Percentiles rank a stretch among this genome's conserved stretches.
Conservation (phyloP, 768 basidiomycete species). For the Paxillus involutus region DNA sequence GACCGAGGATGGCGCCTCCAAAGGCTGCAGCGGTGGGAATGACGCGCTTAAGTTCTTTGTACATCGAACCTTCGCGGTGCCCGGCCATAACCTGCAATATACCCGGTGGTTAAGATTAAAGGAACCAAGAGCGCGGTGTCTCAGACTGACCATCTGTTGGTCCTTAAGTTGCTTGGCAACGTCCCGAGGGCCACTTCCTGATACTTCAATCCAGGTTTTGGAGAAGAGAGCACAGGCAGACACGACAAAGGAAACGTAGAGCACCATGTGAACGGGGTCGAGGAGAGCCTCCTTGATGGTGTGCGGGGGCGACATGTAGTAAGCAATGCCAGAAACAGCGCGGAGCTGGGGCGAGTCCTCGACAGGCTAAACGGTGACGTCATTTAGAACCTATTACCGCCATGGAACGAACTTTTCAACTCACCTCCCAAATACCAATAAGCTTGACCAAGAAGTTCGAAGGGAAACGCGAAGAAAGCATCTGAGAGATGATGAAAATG, state of each 20-base stretch:
- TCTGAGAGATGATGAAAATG: conserved; percentile 94
- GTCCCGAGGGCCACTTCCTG: conserved; percentile 92
- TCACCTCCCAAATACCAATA: conserved; percentile 97
- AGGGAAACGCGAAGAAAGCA: conserved; percentile 92
- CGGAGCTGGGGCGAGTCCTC: conserved; percentile 92
- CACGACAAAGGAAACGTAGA: conserved; percentile 92
- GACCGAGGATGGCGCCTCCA: conserved; percentile 94
- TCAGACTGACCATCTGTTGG: conserved; percentile 79
- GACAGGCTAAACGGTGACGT: conserved; percentile 60
- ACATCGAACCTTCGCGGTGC: conserved; percentile 97
- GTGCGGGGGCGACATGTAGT: conserved; percentile 99
- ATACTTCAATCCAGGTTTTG: conserved; percentile 99
- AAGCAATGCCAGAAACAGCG: conserved; percentile 88
- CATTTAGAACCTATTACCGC: neutral
- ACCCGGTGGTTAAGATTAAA: neutral
- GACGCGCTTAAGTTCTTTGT: conserved; percentile 97
- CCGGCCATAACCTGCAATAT: conserved; percentile 67
- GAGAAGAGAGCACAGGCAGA: conserved; percentile 96
- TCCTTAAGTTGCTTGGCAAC: conserved; percentile 99
- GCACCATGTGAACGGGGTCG: conserved; percentile 90
- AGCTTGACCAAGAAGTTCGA: conserved; percentile 85
- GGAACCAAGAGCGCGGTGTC: neutral
- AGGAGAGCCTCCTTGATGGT: conserved; percentile 83
- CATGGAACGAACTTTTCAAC: conserved; percentile 17
- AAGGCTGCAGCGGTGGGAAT: conserved; percentile 98